phyloP scores from a whole-genome alignment of 2,329 filamentous ascomycete genomes.

The Trichophyton simii region DNA sequence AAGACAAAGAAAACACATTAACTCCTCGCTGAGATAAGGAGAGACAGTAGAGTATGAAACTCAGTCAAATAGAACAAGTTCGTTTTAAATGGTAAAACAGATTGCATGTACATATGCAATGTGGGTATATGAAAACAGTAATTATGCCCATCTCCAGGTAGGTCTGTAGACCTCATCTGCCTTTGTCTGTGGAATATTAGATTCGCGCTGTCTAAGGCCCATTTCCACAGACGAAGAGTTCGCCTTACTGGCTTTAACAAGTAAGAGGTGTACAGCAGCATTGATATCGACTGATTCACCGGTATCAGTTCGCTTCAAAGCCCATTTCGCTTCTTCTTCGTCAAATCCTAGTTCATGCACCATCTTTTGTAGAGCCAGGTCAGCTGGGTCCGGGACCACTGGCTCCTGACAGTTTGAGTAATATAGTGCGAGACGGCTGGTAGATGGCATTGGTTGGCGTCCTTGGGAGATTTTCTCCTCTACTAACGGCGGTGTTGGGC shows the following conservation, averaged over 20 bases:
- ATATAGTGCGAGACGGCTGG: slow-evolving; percentile 14
- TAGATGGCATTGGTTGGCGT: slow-evolving; percentile 12
- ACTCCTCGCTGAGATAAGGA: not conserved
- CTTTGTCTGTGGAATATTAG: not conserved
- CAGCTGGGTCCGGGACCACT: slow-evolving; percentile 40
- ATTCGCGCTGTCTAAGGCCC: not conserved
- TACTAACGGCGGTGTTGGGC: slow-evolving; percentile 10
- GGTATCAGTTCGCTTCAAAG: slow-evolving; percentile 46
- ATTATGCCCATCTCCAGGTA: slow-evolving; percentile 32
- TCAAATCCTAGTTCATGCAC: slow-evolving; percentile 48
- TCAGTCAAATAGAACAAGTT: not conserved
- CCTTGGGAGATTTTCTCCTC: slow-evolving; percentile 14
- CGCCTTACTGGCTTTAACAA: slow-evolving; percentile 19
- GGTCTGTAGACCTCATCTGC: slow-evolving; percentile 13
- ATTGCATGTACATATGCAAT: not conserved
- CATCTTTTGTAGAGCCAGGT: slow-evolving; percentile 44
- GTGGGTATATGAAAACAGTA: not conserved
- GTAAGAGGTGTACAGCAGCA: slow-evolving; percentile 44
- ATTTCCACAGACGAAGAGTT: not conserved
- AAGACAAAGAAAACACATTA: too few relatives aligned
- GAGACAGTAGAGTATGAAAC: not conserved
- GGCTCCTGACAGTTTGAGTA: slow-evolving; percentile 16
- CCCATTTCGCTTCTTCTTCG: slow-evolving; percentile 42
- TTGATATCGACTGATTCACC: slow-evolving; percentile 48
- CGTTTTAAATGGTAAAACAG: not conserved